These are phyloP conservation scores for Xerocomus cyaneibrunnescens DNA, from an alignment of 1,284 basidiomycete genomes.

Conservation along the genomic window DNA sequence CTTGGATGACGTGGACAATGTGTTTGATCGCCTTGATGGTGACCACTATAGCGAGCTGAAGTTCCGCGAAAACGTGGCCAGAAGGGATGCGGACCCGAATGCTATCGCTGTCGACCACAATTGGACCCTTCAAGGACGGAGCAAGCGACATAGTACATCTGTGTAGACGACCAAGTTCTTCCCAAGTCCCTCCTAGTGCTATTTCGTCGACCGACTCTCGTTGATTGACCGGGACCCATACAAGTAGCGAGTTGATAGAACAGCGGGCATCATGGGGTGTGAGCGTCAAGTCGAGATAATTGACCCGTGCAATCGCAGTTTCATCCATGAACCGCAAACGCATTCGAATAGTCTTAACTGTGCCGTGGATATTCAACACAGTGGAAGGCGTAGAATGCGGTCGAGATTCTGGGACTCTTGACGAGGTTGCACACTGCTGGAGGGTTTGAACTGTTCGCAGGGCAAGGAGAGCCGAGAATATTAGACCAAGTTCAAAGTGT, in stretches of 20 bases:
- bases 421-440: conserved; percentile 30
- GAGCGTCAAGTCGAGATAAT: conserved; percentile 39
- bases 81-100: conserved; percentile 78
- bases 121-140: conserved; percentile 31
- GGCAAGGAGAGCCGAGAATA: conserved; percentile 75
- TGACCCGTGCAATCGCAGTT: conserved; percentile 47
- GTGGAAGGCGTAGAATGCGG: conserved; percentile 13
- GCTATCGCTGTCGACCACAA: conserved; percentile 62
- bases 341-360: conserved; percentile 46
- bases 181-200: conserved; percentile 56
- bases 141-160: conserved; percentile 50
- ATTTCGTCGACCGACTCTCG: conserved; percentile 27
- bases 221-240: conserved; percentile 46
- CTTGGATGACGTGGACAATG: conserved; percentile 49
- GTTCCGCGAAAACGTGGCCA: conserved; percentile 72
- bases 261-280: conserved; percentile 21
- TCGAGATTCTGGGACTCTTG: conserved; percentile 17
- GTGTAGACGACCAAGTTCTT: conserved; percentile 71
- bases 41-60: conserved; percentile 67
- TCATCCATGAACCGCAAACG: conserved; percentile 49
- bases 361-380: conserved; percentile 34
- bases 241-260: conserved; percentile 41
- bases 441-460: conserved; percentile 53
- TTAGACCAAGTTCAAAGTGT: conserved; percentile 65
- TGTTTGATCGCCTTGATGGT: conserved; percentile 70